Evolutionary conservation across 2,329 filamentous ascomycete genomes (phyloP), one percentile per base, ranked within the genome.

Genomic region (Taxawa tesnikishii): DNA sequence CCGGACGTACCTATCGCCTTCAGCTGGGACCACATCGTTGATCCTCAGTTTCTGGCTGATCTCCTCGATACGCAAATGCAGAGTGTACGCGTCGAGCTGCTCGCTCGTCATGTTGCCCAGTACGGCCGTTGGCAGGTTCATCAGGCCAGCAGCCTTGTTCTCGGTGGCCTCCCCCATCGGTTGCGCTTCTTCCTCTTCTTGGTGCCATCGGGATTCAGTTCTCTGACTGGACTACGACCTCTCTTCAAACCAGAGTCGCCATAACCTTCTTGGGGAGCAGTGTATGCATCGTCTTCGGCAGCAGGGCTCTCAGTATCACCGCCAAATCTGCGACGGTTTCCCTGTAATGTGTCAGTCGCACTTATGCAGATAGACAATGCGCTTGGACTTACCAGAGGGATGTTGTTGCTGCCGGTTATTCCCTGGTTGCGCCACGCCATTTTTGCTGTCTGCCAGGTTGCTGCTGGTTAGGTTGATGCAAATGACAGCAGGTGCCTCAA

Each of bases 11-110:
- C 90, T 77, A 55, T 96, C 88, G 47, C 85, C 87, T 62, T 96
- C 90, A 47, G 83, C 84, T 37, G 90, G 90, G 40, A 98, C 90
- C 33, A 98, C 90, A 68, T 98, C 90, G 64, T 96, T 92, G 59
- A 98, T 98, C 53, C 88, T 81, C 46, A 98, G 75, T 72, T 98
- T 98, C 65, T 98, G 88, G 55, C 85, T 96, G 52, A 98, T 98
- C 62, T 98, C 90, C 59, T 98, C 88, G 53, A 98, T 96, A 52
- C 90, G 84, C 51, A 98, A 66, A 62, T 98, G 88, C 45, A 96
- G 68, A 14, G 87, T 90, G 57, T 98, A 98, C 13, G 90, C 90
- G 57, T 98, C 90, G 34, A 96, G 75, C 68, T 98, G 90, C 62
- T 98, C 90, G 54, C 80, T 88, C 34, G 90, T 98, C 85, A 98